Percentiles rank a stretch among this genome's conserved stretches.
phyloP scores from a whole-genome alignment of 768 basidiomycete species.

The Trametes elegans region DNA sequence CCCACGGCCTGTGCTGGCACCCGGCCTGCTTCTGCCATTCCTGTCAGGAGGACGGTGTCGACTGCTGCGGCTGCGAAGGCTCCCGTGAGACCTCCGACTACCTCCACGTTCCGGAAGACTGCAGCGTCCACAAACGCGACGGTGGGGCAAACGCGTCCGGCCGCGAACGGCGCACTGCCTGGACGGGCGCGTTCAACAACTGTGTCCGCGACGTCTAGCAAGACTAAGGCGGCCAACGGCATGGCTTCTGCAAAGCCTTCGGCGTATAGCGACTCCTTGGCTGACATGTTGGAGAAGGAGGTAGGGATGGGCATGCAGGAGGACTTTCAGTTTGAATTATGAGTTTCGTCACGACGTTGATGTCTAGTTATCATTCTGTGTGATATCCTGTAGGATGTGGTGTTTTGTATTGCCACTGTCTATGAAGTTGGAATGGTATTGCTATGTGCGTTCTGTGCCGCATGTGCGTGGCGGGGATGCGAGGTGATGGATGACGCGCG shows the following conservation, averaged over 20 bases:
- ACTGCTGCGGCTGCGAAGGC: neutral
- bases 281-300: neutral
- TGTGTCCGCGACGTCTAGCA: neutral
- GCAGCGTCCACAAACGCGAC: neutral
- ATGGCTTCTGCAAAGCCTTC: neutral
- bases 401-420: neutral
- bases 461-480: neutral
- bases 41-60: neutral
- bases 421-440: too few relatives aligned
- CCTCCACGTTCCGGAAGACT: neutral
- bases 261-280: neutral
- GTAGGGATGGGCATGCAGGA: neutral
- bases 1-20: neutral
- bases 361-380: too few relatives aligned
- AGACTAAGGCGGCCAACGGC: neutral
- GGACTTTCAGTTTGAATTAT: conserved; percentile 8
- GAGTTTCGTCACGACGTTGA: neutral
- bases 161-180: neutral
- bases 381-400: neutral
- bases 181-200: neutral
- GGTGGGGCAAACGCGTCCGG: neutral
- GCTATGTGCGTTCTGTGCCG: neutral
- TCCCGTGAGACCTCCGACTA: neutral
- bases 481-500: neutral
- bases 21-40: neutral